phyloP scores from a whole-genome alignment of 768 basidiomycete species.

The Lyophyllum decastes region DNA sequence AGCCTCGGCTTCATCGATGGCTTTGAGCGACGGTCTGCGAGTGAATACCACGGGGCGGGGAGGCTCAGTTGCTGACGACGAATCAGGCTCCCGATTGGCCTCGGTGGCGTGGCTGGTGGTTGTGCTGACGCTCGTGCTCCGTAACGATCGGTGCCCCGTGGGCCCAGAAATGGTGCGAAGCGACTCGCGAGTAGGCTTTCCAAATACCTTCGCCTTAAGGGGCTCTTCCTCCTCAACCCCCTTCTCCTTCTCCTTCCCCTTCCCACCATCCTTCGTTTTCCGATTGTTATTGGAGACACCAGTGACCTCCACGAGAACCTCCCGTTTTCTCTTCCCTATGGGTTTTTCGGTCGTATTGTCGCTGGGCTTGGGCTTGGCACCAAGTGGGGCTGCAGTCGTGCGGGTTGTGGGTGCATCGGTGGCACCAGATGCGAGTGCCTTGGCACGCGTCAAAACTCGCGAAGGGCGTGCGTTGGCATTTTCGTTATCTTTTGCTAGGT shows the following conservation, averaged over 20 bases:
- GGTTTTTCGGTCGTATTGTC: conserved; percentile 36
- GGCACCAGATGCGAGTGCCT: conserved; percentile 44
- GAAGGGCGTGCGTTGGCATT: conserved; percentile 67
- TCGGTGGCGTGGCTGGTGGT: conserved; percentile 5
- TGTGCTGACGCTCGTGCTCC: conserved; percentile 10
- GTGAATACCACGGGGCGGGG: conserved; percentile 8
- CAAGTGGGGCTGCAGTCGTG: conserved; percentile 37
- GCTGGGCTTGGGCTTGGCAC: conserved; percentile 38
- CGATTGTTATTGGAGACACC: conserved; percentile 36
- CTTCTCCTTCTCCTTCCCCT: conserved; percentile 49
- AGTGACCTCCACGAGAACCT: conserved; percentile 73
- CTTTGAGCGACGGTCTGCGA: conserved; percentile 16
- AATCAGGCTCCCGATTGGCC: neutral
- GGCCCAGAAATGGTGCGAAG: conserved; percentile 36
- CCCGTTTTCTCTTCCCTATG: conserved; percentile 72
- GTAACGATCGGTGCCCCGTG: conserved; percentile 11
- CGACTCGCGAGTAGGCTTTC: conserved; percentile 34
- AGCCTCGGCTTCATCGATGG: conserved; percentile 43
- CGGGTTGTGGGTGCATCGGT: conserved; percentile 32
- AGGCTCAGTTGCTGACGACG: neutral
- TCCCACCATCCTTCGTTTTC: conserved; percentile 17
- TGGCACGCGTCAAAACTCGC: conserved; percentile 56
- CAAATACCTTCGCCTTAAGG: conserved; percentile 25
- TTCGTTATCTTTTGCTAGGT: conserved; percentile 61
- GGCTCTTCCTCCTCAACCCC: conserved; percentile 25